A percentile compares a stretch with the other conserved stretches of the same genome.
phyloP scores from a whole-genome alignment of 2,329 filamentous ascomycete species.

The Ascocoryne sarcoides region DNA sequence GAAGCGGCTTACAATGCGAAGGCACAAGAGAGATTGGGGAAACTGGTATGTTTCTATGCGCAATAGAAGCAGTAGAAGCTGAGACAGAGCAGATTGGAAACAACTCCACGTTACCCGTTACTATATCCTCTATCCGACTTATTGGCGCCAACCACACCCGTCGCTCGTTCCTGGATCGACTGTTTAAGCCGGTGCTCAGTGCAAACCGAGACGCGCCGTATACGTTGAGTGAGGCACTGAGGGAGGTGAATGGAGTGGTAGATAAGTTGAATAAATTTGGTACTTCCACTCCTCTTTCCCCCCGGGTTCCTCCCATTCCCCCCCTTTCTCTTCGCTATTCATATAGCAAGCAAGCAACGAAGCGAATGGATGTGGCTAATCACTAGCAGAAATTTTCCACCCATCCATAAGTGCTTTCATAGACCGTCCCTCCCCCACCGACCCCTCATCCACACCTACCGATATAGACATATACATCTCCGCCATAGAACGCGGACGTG shows the following conservation, averaged over 20 bases:
- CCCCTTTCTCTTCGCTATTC: too few species aligned
- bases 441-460: constrained; percentile 61
- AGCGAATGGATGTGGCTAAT: too few species aligned
- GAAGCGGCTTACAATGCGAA: constrained; percentile 27
- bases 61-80: constrained; percentile 1
- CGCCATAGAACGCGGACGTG: constrained; percentile 69
- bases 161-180: constrained; percentile 68
- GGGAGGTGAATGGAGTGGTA: constrained; percentile 60
- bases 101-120: constrained; percentile 80
- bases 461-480: constrained; percentile 76
- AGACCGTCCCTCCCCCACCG: constrained; percentile 61
- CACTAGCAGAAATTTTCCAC: constrained; percentile 79
- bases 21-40: constrained; percentile 52
- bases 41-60: constrained; percentile 44
- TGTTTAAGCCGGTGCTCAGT: constrained; percentile 70
- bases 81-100: constrained; percentile 51
- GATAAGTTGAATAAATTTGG: constrained; percentile 74
- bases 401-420: constrained; percentile 75
- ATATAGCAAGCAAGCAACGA: too few species aligned
- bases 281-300: constrained; percentile 31
- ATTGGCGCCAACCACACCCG: constrained; percentile 80
- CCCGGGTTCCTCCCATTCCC: background rate
- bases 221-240: constrained; percentile 71
- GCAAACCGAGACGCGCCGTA: constrained; percentile 58
- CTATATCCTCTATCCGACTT: constrained; percentile 76